A percentile compares a stretch with the other conserved stretches of the same genome.
phyloP scores from a whole-genome alignment of 73 alveolate species.

The Loxodes magnus region DNA sequence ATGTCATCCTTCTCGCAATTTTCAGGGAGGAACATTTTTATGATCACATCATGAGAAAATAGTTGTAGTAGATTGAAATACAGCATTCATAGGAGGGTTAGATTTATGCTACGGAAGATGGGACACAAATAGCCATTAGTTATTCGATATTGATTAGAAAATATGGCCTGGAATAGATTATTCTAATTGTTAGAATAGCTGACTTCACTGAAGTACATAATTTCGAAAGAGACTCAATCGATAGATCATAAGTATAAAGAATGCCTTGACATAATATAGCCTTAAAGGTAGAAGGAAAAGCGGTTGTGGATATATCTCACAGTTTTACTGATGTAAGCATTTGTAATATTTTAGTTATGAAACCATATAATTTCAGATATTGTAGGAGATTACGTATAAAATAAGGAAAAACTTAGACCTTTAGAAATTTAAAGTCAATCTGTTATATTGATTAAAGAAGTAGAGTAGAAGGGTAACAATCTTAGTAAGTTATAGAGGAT shows the following conservation, averaged over 20 bases:
- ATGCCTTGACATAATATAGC: conserved; percentile 95
- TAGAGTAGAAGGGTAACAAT: not conserved
- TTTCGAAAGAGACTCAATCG: conserved; percentile 35
- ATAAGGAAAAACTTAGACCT: not conserved
- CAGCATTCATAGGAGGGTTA: conserved; percentile 88
- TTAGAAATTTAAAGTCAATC: not conserved
- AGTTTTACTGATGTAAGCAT: conserved; percentile 77
- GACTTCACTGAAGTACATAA: conserved; percentile 60
- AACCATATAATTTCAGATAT: conserved; percentile 67
- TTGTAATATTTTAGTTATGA: conserved; percentile 88
- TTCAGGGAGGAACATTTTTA: conserved; percentile 30
- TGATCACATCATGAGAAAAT: conserved; percentile 96
- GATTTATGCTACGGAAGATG: conserved; percentile 91
- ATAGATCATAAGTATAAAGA: conserved; percentile 46
- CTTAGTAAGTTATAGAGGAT: not conserved
- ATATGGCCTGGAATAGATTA: conserved; percentile 36
- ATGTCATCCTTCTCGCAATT: conserved; percentile 65
- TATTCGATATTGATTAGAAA: conserved; percentile 48
- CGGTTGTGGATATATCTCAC: conserved; percentile 78
- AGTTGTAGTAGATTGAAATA: conserved; percentile 69
- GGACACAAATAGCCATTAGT: conserved; percentile 73
- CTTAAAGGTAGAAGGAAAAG: conserved; percentile 66
- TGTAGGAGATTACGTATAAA: conserved; percentile 22
- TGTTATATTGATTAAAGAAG: conserved; percentile 3
- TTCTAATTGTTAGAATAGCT: conserved; percentile 68